These are phyloP conservation scores for Cytospora mali DNA, from an alignment of 2,329 filamentous ascomycete species.

Conservation along the genomic window DNA sequence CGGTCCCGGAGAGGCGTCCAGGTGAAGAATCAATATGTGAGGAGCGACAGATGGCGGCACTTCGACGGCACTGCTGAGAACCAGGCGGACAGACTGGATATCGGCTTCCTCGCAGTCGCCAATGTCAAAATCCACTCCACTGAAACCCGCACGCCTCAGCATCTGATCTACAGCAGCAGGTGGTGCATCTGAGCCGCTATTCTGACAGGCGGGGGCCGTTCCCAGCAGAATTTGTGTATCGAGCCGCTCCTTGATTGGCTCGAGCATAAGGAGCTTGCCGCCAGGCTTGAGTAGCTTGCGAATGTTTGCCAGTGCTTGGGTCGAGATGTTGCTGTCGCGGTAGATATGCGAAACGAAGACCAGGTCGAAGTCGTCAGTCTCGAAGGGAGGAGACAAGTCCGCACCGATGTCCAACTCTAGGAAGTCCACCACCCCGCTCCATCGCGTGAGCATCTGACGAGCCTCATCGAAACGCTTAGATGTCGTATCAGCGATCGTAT, in stretches of 20 bases:
- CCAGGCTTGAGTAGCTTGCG: conserved; percentile 39
- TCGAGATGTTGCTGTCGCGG: conserved; percentile 32
- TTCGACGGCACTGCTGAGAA: no score
- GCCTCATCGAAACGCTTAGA: conserved; percentile 42
- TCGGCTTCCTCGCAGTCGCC: no score
- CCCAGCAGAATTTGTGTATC: no score
- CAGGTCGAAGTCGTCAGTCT: conserved; percentile 34
- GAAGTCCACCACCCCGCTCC: conserved; percentile 34
- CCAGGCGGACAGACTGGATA: no score
- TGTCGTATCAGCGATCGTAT: conserved; percentile 47
- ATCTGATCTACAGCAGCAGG: no score
- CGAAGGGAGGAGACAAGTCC: conserved; percentile 36
- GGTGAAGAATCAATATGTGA: no score
- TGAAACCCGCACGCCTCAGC: no score
- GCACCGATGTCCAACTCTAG: conserved; percentile 36
- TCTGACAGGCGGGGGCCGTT: no score
- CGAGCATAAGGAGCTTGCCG: conserved; percentile 38
- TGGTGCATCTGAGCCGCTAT: no score
- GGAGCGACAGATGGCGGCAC: no score
- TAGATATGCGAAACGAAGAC: conserved; percentile 38
- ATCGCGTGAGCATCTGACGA: conserved; percentile 34
- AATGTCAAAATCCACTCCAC: no score
- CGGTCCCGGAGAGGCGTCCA: no score
- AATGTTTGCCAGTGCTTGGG: conserved; percentile 32
- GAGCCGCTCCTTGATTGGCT: conserved; percentile 18